Conservation (phyloP, 176 grass and related monocot species). For the Chloris gayana region DNA sequence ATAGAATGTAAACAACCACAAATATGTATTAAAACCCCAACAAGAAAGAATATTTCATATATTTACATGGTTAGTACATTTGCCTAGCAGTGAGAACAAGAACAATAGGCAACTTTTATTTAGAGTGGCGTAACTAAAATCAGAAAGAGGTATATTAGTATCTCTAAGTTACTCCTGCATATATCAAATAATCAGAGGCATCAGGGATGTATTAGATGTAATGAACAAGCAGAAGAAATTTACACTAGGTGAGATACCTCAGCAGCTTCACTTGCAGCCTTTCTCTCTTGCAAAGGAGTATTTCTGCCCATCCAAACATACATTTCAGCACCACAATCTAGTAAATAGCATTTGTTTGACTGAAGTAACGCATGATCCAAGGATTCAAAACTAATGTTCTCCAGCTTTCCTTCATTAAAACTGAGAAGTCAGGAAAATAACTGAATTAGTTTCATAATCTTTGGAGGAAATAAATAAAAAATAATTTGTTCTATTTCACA, state of each 20-base stretch:
- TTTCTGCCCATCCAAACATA: conserved; percentile 91
- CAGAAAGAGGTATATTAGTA: conserved; percentile 4
- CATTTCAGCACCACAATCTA: conserved; percentile 76
- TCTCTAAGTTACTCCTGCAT: neutral
- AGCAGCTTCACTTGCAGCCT: conserved; percentile 75
- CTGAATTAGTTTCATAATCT: conserved; percentile 36
- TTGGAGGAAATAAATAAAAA: conserved; percentile 22
- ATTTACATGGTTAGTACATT: conserved; percentile 19
- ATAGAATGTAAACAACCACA: conserved; percentile 18
- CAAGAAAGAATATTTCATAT: neutral
- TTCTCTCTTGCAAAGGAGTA: conserved; percentile 86
- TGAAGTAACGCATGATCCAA: conserved; percentile 73
- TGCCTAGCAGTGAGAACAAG: neutral
- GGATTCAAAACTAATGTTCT: conserved; percentile 52
- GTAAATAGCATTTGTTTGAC: conserved; percentile 87
- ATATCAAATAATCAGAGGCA: neutral
- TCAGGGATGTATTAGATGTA: neutral
- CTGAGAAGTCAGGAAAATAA: conserved; percentile 48
- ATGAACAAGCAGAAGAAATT: neutral
- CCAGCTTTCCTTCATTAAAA: conserved; percentile 64
- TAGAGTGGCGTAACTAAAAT: conserved; percentile 6
- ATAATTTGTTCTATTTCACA: conserved; percentile 20
- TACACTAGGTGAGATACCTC: conserved; percentile 58
- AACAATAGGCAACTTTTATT: neutral
- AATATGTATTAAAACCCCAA: neutral